These are phyloP conservation scores for Farysia itapuensis DNA, from an alignment of 1,284 basidiomycete species.

Conservation along the genomic window DNA sequence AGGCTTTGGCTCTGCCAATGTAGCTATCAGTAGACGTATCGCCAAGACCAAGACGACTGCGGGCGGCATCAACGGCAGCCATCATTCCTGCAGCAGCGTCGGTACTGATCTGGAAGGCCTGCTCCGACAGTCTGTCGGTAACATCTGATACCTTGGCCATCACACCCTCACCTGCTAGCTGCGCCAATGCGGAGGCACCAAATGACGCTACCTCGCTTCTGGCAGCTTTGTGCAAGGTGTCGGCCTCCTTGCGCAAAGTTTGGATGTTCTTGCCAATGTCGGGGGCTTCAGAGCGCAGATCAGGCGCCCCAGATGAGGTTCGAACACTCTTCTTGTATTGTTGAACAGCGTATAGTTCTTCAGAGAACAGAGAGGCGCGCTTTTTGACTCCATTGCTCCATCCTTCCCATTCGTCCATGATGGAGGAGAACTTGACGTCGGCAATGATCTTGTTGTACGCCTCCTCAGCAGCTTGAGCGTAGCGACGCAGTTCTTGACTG, in stretches of 20 bases:
- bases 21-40: slow-evolving; percentile 14
- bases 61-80: slow-evolving; percentile 28
- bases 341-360: slow-evolving; percentile 37
- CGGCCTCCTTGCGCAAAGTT: slow-evolving; percentile 11
- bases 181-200: slow-evolving; percentile 16
- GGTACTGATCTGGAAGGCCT: slow-evolving; percentile 30
- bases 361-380: slow-evolving; percentile 26
- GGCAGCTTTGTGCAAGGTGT: slow-evolving; percentile 38
- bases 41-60: slow-evolving; percentile 25
- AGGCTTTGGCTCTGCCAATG: slow-evolving; percentile 27
- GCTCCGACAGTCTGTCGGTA: slow-evolving; percentile 31
- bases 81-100: slow-evolving; percentile 39
- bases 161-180: slow-evolving; percentile 38
- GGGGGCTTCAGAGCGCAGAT: slow-evolving; percentile 28
- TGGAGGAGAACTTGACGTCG: slow-evolving; percentile 45
- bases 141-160: slow-evolving; percentile 27
- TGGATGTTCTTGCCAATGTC: slow-evolving; percentile 34
- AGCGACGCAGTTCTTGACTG: slow-evolving; percentile 41
- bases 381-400: slow-evolving; percentile 50
- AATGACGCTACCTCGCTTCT: slow-evolving; percentile 34
- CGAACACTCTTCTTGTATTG: slow-evolving; percentile 21
- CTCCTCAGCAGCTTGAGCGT: slow-evolving; percentile 28
- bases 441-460: slow-evolving; percentile 47
- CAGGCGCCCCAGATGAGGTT: slow-evolving; percentile 13
- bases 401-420: slow-evolving; percentile 49